phyloP scores from a whole-genome alignment of 331 rosid species.

The Arachis monticola region DNA sequence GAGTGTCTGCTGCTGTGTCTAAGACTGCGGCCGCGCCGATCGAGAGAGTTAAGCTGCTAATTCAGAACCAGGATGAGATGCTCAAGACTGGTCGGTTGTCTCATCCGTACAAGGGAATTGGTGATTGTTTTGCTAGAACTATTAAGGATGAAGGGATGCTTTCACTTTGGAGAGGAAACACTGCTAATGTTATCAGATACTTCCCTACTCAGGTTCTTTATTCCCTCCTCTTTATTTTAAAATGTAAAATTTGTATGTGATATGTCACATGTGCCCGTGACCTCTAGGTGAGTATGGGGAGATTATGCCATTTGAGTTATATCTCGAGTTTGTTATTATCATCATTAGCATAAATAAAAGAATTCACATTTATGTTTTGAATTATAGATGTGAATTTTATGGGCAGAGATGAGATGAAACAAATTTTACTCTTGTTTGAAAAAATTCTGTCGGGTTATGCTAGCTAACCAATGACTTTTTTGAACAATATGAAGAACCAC shows the following conservation, averaged over 20 bases:
- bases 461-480: too few relatives aligned
- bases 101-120: conserved; percentile 79
- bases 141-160: conserved; percentile 74
- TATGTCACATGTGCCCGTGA: too few relatives aligned
- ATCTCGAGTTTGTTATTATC: not conserved
- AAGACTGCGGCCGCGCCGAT: conserved; percentile 90
- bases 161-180: conserved; percentile 82
- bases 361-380: too few relatives aligned
- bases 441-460: too few relatives aligned
- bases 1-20: conserved; percentile 84
- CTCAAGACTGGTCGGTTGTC: conserved; percentile 73
- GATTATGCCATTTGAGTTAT: too few relatives aligned
- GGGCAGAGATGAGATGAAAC: too few relatives aligned
- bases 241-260: too few relatives aligned
- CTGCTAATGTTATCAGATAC: conserved; percentile 85
- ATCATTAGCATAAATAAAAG: not conserved
- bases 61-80: conserved; percentile 88
- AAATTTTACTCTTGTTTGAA: too few relatives aligned
- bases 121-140: conserved; percentile 77
- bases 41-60: conserved; percentile 76
- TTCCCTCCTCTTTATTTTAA: conserved; percentile 6
- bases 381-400: too few relatives aligned
- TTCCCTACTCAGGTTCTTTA: conserved; percentile 82
- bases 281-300: too few relatives aligned
- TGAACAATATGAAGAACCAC: too few relatives aligned